phyloP scores from a whole-genome alignment of 176 grass and related monocot genomes.

The Eremochloa ophiuroides region DNA sequence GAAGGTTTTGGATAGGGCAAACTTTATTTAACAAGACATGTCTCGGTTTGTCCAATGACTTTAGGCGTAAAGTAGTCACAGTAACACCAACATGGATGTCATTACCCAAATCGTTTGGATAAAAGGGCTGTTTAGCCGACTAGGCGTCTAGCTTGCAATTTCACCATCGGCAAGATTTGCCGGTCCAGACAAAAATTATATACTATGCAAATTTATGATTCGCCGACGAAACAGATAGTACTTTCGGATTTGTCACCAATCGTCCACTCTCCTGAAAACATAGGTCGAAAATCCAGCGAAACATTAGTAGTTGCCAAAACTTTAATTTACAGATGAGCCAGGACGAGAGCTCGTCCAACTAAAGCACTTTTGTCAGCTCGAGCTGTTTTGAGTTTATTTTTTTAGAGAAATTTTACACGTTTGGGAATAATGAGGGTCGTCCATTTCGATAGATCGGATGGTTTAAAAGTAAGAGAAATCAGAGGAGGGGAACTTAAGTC shows the following conservation, averaged over 20 bases:
- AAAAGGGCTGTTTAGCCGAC: neutral
- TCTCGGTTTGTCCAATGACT: slow-evolving; percentile 13
- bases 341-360: neutral
- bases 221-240: neutral
- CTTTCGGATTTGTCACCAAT: neutral
- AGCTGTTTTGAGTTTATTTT: neutral
- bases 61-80: slow-evolving; percentile 23
- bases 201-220: neutral
- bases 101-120: neutral
- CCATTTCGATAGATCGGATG: no score
- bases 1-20: slow-evolving; percentile 21
- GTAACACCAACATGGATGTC: neutral
- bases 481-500: no score
- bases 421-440: no score
- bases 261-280: neutral
- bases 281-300: neutral
- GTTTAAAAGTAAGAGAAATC: no score
- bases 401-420: no score
- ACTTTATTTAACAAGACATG: slow-evolving; percentile 11
- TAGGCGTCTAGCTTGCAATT: neutral
- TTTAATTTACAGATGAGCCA: neutral
- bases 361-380: neutral
- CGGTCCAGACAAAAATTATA: neutral
- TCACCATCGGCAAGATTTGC: neutral
- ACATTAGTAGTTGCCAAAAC: neutral